Base-by-base conservation (phyloP, 495 filamentous ascomycete genomes). In the Trichoderma erinaceum region DNA sequence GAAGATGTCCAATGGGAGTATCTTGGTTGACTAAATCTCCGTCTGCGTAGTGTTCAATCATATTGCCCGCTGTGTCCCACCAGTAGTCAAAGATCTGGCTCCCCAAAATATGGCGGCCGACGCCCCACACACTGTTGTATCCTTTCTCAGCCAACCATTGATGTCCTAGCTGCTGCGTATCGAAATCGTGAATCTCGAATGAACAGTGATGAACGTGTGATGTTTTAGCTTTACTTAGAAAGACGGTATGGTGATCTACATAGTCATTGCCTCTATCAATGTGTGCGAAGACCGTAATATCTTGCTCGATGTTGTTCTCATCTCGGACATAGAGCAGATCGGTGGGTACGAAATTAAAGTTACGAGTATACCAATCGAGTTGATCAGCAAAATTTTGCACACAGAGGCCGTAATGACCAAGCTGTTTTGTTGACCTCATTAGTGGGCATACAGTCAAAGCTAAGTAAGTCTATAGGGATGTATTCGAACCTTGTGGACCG, bases 141-240 rank as follows among this genome's bases (percentile, higher is more conserved):
- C 78, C 78, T 72, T 87, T 84, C 52, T 74, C 67, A 0, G 71
- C 75, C 3, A 89, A 78, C 81, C 82, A 87, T 58, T 86, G 76
- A 72, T 89, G 87, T 0, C 87, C 87, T 6, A 89, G 76, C 41
- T 83, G 74, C 78, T 89, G 86, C 0, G 83, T 84, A 72, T 89
- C 87, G 67, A 85, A 87, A 70, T 89, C 86, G 64, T 86, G 80
- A 0, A 88, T 84, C 68, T 89, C 87, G 66, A 86, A 89, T 6
- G 78, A 82, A 41, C 77, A 81, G 68, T 89, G 87, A 67, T 89
- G 87, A 1, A 89, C 82, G 66, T 87, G 84, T 7, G 75, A 69
- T 4, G 74, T 80, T 1, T 78, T 69, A 63, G 52, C 46, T 25
- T 64, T 65, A 56, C 52, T 67, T 66, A 89, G 75, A 78, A 88